Conservation (phyloP, 2,329 filamentous ascomycete genomes). For the Rhynchosporium agropyri region DNA sequence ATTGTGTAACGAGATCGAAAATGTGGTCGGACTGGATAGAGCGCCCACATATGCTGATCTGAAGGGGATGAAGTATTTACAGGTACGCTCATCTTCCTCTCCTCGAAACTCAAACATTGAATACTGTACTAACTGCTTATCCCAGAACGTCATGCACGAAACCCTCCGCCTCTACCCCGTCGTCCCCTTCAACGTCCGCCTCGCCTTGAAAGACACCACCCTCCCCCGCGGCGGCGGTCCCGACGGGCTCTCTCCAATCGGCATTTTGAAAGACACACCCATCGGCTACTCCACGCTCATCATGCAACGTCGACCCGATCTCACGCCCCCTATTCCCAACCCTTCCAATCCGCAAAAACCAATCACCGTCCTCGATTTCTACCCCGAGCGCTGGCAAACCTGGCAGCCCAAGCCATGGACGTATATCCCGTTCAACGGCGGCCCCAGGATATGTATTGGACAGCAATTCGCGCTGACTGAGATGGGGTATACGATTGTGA, state of each 20-base stretch:
- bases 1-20: slow-evolving; percentile 72
- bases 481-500: slow-evolving; percentile 71
- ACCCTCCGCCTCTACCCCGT: slow-evolving; percentile 76
- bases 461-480: slow-evolving; percentile 83
- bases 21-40: slow-evolving; percentile 63
- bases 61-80: slow-evolving; percentile 85
- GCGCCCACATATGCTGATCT: slow-evolving; percentile 76
- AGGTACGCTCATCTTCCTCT: slow-evolving; percentile 35
- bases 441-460: slow-evolving; percentile 73
- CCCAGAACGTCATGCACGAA: slow-evolving; percentile 72
- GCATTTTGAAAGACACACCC: slow-evolving; percentile 65
- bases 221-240: slow-evolving; percentile 72
- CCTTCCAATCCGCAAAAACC: slow-evolving; percentile 36
- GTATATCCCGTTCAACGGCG: slow-evolving; percentile 76
- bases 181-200: slow-evolving; percentile 78
- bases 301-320: slow-evolving; percentile 71
- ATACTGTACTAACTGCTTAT: slow-evolving; percentile 2
- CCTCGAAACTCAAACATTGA: background rate
- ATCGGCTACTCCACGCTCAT: slow-evolving; percentile 68
- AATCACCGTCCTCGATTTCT: slow-evolving; percentile 56
- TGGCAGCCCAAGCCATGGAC: slow-evolving; percentile 69
- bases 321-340: slow-evolving; percentile 57
- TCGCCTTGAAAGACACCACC: slow-evolving; percentile 72
- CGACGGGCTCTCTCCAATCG: slow-evolving; percentile 62
- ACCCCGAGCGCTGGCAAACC: slow-evolving; percentile 67